A percentile compares a stretch with the other conserved stretches of the same genome.
Evolutionary conservation across 176 grass and related monocot species (phyloP).

Genomic region (Phoenix roebelenii): DNA sequence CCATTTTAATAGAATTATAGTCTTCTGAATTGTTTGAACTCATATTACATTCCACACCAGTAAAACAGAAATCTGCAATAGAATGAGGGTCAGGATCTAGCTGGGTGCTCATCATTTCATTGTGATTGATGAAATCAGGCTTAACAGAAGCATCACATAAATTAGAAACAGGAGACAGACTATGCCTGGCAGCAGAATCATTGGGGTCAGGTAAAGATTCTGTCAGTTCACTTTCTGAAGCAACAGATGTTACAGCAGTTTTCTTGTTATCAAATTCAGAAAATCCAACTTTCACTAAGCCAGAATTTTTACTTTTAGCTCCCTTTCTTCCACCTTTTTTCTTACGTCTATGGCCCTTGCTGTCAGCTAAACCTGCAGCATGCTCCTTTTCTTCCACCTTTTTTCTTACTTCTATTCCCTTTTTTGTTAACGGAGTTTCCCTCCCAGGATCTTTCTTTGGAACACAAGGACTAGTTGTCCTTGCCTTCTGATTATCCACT

Average conservation of each 20-base stretch:
- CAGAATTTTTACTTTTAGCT: constrained; percentile 45
- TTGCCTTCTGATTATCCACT: constrained; percentile 1
- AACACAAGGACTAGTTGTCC: neutral
- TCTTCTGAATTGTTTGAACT: constrained; percentile 24
- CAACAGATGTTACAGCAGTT: constrained; percentile 19
- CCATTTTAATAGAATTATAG: constrained; percentile 12
- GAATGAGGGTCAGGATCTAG: constrained; percentile 18
- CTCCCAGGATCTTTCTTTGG: constrained; percentile 1
- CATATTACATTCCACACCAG: constrained; percentile 19
- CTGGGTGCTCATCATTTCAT: constrained; percentile 18
- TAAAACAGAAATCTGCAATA: constrained; percentile 13
- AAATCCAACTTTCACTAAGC: constrained; percentile 29
- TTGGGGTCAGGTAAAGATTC: constrained; percentile 3
- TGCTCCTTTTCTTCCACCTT: constrained; percentile 24
- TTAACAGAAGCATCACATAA: constrained; percentile 19
- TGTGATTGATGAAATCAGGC: constrained; percentile 17
- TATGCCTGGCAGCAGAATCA: constrained; percentile 19
- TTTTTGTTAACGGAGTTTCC: neutral
- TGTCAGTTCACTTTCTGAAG: constrained; percentile 23
- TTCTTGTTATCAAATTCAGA: constrained; percentile 35
- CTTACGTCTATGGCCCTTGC: constrained; percentile 47
- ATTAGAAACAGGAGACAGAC: constrained; percentile 29
- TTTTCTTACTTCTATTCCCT: neutral
- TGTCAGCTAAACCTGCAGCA: constrained; percentile 24
- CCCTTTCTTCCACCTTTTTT: constrained; percentile 78